Percentiles rank a stretch among this genome's conserved stretches.
These are phyloP conservation scores for Cystoisospora suis DNA, from an alignment of 169 alveolate species.

Conservation along the genomic window DNA sequence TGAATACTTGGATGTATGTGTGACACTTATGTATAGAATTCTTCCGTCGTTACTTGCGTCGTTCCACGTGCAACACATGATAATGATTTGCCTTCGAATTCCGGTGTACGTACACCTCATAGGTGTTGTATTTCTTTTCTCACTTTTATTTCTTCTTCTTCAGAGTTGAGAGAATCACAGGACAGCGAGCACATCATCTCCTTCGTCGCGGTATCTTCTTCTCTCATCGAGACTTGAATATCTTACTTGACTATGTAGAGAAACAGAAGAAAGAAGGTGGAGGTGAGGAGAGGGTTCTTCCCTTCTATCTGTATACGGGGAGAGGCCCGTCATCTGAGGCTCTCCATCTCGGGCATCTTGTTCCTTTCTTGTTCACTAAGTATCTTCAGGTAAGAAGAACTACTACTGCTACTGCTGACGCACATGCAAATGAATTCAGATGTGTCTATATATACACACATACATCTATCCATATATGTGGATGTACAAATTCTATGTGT, in stretches of 20 bases:
- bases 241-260: constrained; percentile 91
- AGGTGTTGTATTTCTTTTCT: background rate
- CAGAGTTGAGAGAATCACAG: constrained; percentile 47
- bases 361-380: constrained; percentile 97
- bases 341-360: constrained; percentile 95
- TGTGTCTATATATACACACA: no score
- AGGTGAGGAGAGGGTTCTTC: constrained; percentile 60
- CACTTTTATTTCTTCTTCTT: background rate
- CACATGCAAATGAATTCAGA: background rate
- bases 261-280: constrained; percentile 74
- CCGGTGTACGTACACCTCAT: background rate
- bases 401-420: background rate
- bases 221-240: constrained; percentile 97
- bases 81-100: background rate
- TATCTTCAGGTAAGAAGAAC: constrained; percentile 83
- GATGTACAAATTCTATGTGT: no score
- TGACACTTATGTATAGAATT: no score
- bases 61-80: no score
- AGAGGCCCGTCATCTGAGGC: constrained; percentile 99
- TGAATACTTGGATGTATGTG: no score
- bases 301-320: constrained; percentile 68
- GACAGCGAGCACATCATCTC: constrained; percentile 86
- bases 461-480: no score
- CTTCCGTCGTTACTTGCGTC: no score
- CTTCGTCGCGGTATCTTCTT: constrained; percentile 97